These are phyloP conservation scores for Nigrograna mackinnonii DNA, from an alignment of 2,329 filamentous ascomycete species.

Conservation along the genomic window DNA sequence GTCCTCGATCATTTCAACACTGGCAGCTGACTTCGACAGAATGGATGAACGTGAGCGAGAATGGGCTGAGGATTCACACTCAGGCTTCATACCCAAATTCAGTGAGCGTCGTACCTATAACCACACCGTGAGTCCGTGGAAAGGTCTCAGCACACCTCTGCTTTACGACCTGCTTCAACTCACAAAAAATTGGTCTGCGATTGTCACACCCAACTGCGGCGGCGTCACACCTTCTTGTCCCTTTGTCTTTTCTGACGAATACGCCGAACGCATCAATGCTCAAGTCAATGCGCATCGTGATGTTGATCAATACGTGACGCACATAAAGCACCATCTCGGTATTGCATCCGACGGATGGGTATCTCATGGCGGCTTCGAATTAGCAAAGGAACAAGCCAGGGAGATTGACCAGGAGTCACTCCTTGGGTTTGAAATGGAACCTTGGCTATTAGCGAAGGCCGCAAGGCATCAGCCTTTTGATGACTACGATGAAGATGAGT, in stretches of 20 bases:
- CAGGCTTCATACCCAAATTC: no score
- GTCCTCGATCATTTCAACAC: slow-evolving; percentile 9
- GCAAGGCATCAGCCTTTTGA: slow-evolving; percentile 32
- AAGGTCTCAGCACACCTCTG: slow-evolving; percentile 32
- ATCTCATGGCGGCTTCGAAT: slow-evolving; percentile 24
- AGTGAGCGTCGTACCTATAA: slow-evolving; percentile 27
- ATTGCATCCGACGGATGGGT: slow-evolving; percentile 31
- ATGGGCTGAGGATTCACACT: slow-evolving; percentile 27
- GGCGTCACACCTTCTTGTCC: slow-evolving; percentile 17
- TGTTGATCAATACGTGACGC: slow-evolving; percentile 17
- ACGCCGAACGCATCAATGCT: slow-evolving; percentile 17
- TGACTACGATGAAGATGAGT: slow-evolving; percentile 35
- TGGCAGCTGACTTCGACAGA: not conserved
- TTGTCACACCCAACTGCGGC: slow-evolving; percentile 8
- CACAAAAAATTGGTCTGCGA: slow-evolving; percentile 20
- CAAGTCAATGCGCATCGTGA: slow-evolving; percentile 26
- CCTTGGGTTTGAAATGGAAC: slow-evolving; percentile 8
- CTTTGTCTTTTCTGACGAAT: slow-evolving; percentile 19
- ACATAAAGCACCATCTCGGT: slow-evolving; percentile 18
- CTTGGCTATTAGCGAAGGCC: slow-evolving; percentile 18
- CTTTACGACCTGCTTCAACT: slow-evolving; percentile 26
- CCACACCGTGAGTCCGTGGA: slow-evolving; percentile 28
- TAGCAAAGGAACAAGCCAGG: slow-evolving; percentile 11
- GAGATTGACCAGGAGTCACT: slow-evolving; percentile 26
- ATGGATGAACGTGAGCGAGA: slow-evolving; percentile 5